Base-by-base conservation (phyloP, 2,329 filamentous ascomycete species). In the Colletotrichum liaoningense region DNA sequence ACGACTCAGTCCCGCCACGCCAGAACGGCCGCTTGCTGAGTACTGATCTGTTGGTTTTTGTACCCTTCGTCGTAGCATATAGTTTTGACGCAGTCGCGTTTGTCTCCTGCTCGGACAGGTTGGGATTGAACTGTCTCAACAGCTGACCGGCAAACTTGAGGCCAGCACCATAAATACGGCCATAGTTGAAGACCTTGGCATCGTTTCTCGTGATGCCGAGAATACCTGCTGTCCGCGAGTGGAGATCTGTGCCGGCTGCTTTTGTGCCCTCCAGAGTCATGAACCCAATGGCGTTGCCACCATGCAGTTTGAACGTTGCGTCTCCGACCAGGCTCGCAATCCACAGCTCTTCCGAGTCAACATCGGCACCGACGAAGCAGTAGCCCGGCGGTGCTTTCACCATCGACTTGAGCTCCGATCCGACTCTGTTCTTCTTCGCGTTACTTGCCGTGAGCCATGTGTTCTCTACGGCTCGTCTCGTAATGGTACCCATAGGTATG, bases 211-310 rank as follows among this genome's bases (percentile, higher is more conserved):
- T 97, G 74, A 99, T 99, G 7, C 95, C 96, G 2, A 99, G 84
- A 70, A 99, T 99, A 6, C 89, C 88, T 1, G 97, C 97, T 33
- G 97, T 99, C 38, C 96, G 94, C 7, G 95, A 98, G 83, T 99
- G 96, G 69, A 98, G 85, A 82, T 99, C 96, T 0, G 96, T 99
- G 4, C 96, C 96, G 3, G 94, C 95, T 6, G 95, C 92, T 83
- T 99, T 98, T 63, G 95, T 97, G 16, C 97, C 96, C 84, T 99
- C 97, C 1, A 99, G 87, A 0, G 97, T 99, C 97, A 99, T 99
- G 86, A 99, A 99, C 0, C 97, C 97, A 72, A 99, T 94, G 1
- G 97, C 97, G 80, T 98, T 98, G 66, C 97, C 97, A 55, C 97
- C 97, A 77, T 99, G 97, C 1, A 99, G 87, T 79, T 95, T 93